A percentile compares a stretch with the other conserved stretches of the same genome.
Evolutionary conservation across 2,329 filamentous ascomycete genomes (phyloP).

Genomic region (Pestalotiopsis sp.): DNA sequence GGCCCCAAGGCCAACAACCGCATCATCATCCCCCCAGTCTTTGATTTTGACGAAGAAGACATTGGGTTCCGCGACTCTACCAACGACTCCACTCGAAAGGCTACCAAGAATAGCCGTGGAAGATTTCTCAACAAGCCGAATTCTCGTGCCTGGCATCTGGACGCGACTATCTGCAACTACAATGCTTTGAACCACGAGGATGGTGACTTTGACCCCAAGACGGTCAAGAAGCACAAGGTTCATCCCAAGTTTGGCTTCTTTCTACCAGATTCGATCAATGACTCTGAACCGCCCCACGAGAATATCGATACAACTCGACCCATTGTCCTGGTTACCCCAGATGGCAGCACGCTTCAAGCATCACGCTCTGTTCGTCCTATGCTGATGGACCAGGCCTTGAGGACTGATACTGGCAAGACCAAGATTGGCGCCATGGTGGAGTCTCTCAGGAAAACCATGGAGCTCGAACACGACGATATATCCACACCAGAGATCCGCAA

Average conservation of each 20-base stretch:
- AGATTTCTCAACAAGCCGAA: constrained; percentile 56
- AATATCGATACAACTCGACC: constrained; percentile 47
- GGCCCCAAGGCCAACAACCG: constrained; percentile 48
- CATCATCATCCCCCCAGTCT: constrained; percentile 50
- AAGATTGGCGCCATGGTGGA: constrained; percentile 20
- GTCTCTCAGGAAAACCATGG: neutral
- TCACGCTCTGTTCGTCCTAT: constrained; percentile 39
- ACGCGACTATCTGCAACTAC: constrained; percentile 53
- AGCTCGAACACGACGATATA: constrained; percentile 23
- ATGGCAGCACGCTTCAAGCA: constrained; percentile 47
- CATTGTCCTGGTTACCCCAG: constrained; percentile 49
- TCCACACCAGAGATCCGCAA: constrained; percentile 30
- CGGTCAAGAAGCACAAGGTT: constrained; percentile 48
- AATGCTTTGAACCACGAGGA: constrained; percentile 50
- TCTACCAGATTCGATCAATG: constrained; percentile 47
- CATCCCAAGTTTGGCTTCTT: constrained; percentile 57
- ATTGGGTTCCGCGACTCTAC: constrained; percentile 61
- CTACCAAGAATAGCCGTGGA: constrained; percentile 52
- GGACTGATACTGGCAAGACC: constrained; percentile 22
- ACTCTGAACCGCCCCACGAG: constrained; percentile 38
- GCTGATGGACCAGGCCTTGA: constrained; percentile 29
- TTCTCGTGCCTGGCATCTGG: constrained; percentile 53
- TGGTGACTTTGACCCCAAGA: constrained; percentile 50
- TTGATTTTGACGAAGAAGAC: constrained; percentile 51
- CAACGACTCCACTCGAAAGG: constrained; percentile 55